Evolutionary conservation across 2,329 filamentous ascomycete species (phyloP), one percentile per base, ranked within the genome.

Genomic region (Claviceps purpurea): DNA sequence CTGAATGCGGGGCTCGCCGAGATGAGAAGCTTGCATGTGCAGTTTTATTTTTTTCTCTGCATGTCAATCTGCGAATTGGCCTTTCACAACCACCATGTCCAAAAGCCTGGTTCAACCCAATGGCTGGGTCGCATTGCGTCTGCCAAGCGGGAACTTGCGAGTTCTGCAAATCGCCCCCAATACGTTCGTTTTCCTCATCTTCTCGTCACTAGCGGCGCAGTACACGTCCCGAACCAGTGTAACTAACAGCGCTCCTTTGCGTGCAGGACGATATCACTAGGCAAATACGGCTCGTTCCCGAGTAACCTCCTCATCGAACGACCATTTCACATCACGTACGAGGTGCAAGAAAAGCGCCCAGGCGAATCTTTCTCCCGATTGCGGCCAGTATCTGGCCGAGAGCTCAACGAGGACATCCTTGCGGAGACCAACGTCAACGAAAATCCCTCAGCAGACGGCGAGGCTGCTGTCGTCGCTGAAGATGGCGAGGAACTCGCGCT

Each of bases 211-310:
- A 18, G 16, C 38, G n/a, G 14, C 41, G 14, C 22, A 40, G 14
- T 7, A 30, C 50, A 41, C 1, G 11, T 3, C 41, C 42, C 50
- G 40, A 14, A 50, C n/a, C 43, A 47, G 13, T 18, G 26, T 54
- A 54, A 34, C 61, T 64, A 55, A 66, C 58, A 42, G 50, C 62
- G 10, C 37, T 39, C 30, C 39, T 18, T 41, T 41, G 22, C 22
- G 8, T 65, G 41, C 60, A 96, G 90, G 42, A 87, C 81, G 45
- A 85, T 97, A 57, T 89, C 87, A 1, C 75, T 97, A 38, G 89
- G 89, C 52, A 97, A 96, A 78, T 95, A 93, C 65, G 93, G 93
- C 57, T 81, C 82, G 2, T 96, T 98, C 64, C 85, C 88, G 16
- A 82, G 87, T 50, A 96, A 97, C 64, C 78, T 93, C 37, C 81